Base-by-base conservation (phyloP, 1,284 basidiomycete genomes). In the Paramarasmius palmivorus region DNA sequence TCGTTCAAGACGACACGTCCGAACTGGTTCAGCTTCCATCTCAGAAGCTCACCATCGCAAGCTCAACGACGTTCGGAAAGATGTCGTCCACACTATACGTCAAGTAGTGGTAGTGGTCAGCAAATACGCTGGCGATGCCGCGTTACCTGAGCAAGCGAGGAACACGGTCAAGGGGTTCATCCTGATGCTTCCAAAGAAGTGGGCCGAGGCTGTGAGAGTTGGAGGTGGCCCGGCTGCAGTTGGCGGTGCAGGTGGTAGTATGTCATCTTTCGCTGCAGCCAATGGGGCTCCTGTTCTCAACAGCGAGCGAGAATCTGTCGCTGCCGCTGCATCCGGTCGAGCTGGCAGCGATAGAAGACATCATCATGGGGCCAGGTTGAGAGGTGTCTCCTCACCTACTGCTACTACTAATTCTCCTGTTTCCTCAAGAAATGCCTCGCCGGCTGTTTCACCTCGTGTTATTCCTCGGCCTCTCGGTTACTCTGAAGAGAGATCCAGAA, bases 51-150 rank as follows among this genome's bases (percentile, higher is more conserved):
- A 89, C 56, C 78, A 89, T 63, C 81, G 81, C 39, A 88, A 83
- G 20, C 74, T 96, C 22, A 76, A 82, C 0, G 77, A 84, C 46
- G 88, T 93, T 51, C 89, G 92, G 54, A 78, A 80, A 32, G 92
- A 95, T 61, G 84, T 96, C 25, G 88, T 95, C 23, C 80, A 88
- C 45, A 95, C 93, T 14, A 86, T 96, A 54, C 82, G 91, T 22
- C 88, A 93, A 64, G 93, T 93, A 2, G 93, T 96, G 19, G 89
- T 92, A 54, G 89, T 96, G 14, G 88, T 96, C 9, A 87, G 84
- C 53, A 89, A 86, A 59, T 95, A 95, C 61, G 90, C 93, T 0
- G 93, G 93, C 12, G 82, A 92, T 6, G 82, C 79, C 2, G 83
- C 92, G 0, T 77, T 96, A 5, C 93, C 92, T 0, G 93, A 94